phyloP scores from a whole-genome alignment of 2,329 filamentous ascomycete species.

The Didymella lethalis region DNA sequence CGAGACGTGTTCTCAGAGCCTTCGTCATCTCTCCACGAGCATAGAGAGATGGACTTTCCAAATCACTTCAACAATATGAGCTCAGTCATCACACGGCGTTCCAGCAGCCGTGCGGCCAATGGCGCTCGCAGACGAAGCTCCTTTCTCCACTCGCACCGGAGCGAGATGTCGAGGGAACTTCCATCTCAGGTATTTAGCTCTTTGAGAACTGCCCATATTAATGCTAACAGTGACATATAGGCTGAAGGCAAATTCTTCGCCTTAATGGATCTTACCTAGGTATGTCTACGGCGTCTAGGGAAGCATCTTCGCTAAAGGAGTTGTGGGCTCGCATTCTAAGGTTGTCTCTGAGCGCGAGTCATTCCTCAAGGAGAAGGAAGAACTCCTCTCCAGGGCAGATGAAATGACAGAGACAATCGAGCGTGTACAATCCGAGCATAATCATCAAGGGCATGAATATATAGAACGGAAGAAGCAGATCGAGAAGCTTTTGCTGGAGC shows the following conservation, averaged over 20 bases:
- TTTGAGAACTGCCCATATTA: rapidly evolving
- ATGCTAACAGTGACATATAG: constrained; percentile 1
- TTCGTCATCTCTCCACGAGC: constrained; percentile 25
- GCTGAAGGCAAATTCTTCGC: constrained; percentile 40
- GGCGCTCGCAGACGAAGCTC: constrained; percentile 32
- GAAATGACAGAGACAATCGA: constrained; percentile 36
- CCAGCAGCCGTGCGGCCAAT: constrained; percentile 28
- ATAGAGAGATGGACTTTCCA: constrained; percentile 25
- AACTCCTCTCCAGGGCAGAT: constrained; percentile 31
- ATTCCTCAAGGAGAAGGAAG: constrained; percentile 31
- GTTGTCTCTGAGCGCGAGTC: constrained; percentile 36
- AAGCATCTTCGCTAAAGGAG: constrained; percentile 37
- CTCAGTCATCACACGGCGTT: constrained; percentile 26
- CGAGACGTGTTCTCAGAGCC: constrained; percentile 37
- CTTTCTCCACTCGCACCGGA: constrained; percentile 36
- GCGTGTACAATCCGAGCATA: constrained; percentile 33
- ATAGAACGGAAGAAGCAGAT: constrained; percentile 33
- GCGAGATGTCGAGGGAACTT: constrained; percentile 37
- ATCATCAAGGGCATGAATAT: constrained; percentile 33
- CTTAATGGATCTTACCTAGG: constrained; percentile 32
- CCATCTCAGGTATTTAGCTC: constrained; percentile 19
- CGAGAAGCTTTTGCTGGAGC: constrained; percentile 34
- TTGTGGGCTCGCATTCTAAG: constrained; percentile 31
- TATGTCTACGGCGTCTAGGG: constrained; percentile 36
- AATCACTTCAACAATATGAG: constrained; percentile 16